These are phyloP conservation scores for Colletotrichum zoysiae DNA, from an alignment of 2,329 filamentous ascomycete species.

Conservation along the genomic window DNA sequence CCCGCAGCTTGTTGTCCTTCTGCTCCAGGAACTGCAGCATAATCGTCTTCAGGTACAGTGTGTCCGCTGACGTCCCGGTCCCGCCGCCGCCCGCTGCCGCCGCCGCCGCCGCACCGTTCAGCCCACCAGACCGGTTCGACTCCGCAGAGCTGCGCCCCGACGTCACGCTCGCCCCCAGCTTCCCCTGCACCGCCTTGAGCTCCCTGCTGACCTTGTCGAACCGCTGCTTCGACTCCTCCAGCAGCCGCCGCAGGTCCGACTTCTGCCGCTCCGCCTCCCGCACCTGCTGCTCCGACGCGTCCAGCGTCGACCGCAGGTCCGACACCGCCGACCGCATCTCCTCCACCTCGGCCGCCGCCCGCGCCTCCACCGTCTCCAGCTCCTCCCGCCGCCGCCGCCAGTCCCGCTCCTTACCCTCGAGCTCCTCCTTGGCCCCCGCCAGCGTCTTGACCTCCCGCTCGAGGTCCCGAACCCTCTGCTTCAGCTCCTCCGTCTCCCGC, in stretches of 20 bases:
- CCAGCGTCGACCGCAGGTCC: constrained; percentile 82
- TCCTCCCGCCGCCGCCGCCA: constrained; percentile 81
- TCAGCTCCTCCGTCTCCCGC: constrained; percentile 89
- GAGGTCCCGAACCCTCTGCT: constrained; percentile 81
- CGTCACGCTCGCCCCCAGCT: constrained; percentile 50
- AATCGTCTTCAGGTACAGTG: constrained; percentile 83
- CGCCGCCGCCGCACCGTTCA: constrained; percentile 48
- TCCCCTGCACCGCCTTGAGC: constrained; percentile 65
- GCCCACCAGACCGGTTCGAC: constrained; percentile 57
- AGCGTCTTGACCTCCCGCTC: constrained; percentile 81
- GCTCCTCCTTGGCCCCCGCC: constrained; percentile 80
- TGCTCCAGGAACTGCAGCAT: constrained; percentile 85
- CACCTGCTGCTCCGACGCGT: constrained; percentile 88
- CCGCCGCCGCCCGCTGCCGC: constrained; percentile 17
- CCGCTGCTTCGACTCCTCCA: constrained; percentile 82
- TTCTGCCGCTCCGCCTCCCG: constrained; percentile 88
- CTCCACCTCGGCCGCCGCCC: constrained; percentile 77
- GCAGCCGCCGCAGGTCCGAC: constrained; percentile 76
- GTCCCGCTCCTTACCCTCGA: constrained; percentile 79
- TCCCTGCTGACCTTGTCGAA: constrained; percentile 85
- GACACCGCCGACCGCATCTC: constrained; percentile 83
- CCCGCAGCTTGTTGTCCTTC: constrained; percentile 80
- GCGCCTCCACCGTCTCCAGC: constrained; percentile 77
- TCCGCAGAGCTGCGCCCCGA: constrained; percentile 60
- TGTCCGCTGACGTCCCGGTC: constrained; percentile 55